Base-by-base conservation (phyloP, 768 basidiomycete species). In the Russula olivacea region DNA sequence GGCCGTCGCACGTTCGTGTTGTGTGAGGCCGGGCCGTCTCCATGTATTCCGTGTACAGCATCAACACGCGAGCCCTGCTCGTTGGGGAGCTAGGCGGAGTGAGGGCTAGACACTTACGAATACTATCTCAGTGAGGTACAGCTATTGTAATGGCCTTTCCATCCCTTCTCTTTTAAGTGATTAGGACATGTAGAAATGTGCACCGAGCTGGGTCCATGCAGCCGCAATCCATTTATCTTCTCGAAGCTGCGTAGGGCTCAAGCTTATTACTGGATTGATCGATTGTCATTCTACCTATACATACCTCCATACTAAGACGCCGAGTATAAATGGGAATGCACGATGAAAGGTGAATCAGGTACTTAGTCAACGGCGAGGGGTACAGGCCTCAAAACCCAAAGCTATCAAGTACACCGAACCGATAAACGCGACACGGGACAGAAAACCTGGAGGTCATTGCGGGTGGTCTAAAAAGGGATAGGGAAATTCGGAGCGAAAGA, bases 391-490 rank as follows among this genome's bases (percentile, higher is more conserved):
- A 51, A 48, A 28, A 51, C 58, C 38, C 40, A 36, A 49, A 48
- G 49, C 30, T 55, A 60, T 25, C 54, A 59, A 55, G 48, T 60
- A 64, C 54, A 49, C 40, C 5, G 53, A 43, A 23, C 19, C 34
- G 15, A 47, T 12, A 23, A 21, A 45, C 32, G 28, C 41, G 55
- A 59, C 45, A 49, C 21, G 55, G 36, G 23, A 47, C 32, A 55
- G 38, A 58, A 28, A 21, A 58, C 45, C 51, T 40, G 28, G 19
- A 47, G 17, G 43, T 52, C 10, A 47, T 28, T 50, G 34, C 32
- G 50, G 10, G 9, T 34, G 48, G 41, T 58, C 19, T 38, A 23
- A 11, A 15, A 28, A 41, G 23, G 52, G 9, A 43, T 14, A 30
- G 55, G 14, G 23, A 59, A 43, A 32, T 19, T n/a, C 21, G 43